Conservation (phyloP, 768 basidiomycete genomes). For the Leucosporidium creatinivorum region DNA sequence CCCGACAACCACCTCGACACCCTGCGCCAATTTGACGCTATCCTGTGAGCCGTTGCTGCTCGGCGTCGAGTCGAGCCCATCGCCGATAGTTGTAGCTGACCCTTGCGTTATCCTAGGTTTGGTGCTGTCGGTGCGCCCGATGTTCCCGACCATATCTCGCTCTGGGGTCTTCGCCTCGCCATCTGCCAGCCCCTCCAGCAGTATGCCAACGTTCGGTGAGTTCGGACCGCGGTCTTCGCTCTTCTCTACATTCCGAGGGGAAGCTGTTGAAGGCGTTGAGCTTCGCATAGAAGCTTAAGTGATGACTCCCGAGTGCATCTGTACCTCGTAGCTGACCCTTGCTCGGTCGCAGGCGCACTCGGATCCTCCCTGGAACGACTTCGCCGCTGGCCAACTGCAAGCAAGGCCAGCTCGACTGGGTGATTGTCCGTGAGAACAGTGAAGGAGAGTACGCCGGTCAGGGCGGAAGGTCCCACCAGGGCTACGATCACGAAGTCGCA, state of each 20-base stretch:
- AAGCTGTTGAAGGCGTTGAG: no score
- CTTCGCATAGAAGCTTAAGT: no score
- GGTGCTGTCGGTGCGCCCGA: slow-evolving; percentile 50
- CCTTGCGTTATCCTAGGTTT: slow-evolving; percentile 43
- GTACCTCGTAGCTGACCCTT: slow-evolving; percentile 46
- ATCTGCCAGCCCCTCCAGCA: slow-evolving; percentile 53
- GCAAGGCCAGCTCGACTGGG: slow-evolving; percentile 49
- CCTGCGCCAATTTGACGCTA: slow-evolving; percentile 38
- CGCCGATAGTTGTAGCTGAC: slow-evolving; percentile 39
- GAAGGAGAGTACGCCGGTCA: slow-evolving; percentile 55
- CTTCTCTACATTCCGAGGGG: no score
- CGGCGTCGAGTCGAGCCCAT: not conserved
- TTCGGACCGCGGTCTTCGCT: not conserved
- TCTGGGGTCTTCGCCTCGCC: slow-evolving; percentile 51
- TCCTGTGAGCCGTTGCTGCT: slow-evolving; percentile 33
- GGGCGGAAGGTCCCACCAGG: slow-evolving; percentile 42
- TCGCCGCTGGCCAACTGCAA: slow-evolving; percentile 50
- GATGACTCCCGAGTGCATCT: no score
- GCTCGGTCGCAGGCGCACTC: slow-evolving; percentile 48
- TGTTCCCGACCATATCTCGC: slow-evolving; percentile 55
- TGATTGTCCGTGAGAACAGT: slow-evolving; percentile 54
- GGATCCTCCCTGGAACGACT: slow-evolving; percentile 49
- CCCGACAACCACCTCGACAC: slow-evolving; percentile 41
- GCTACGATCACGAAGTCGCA: slow-evolving; percentile 39
- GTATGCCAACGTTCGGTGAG: slow-evolving; percentile 41